Conservation (phyloP, 2,329 filamentous ascomycete species). For the Trichoderma cornu-damae region DNA sequence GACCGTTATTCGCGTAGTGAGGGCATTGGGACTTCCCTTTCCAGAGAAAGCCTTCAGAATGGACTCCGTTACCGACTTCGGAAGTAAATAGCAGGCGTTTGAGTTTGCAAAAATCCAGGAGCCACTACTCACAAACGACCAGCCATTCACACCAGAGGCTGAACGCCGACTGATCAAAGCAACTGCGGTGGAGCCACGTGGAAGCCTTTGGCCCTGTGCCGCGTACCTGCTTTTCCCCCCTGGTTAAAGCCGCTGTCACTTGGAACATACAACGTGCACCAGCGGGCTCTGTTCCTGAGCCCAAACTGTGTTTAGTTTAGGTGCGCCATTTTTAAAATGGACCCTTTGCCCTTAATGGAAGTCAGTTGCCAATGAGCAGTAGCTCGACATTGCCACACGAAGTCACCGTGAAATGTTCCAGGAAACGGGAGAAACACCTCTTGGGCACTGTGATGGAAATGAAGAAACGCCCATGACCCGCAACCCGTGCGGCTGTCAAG, state of each 20-base stretch:
- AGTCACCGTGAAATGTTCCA: constrained; percentile 5
- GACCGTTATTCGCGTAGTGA: not conserved
- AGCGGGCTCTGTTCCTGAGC: constrained; percentile 3
- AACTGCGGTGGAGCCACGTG: constrained; percentile 4
- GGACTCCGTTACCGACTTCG: constrained; percentile 1
- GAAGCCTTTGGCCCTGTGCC: not conserved
- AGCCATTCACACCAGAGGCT: not conserved
- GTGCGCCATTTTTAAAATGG: constrained; percentile 12
- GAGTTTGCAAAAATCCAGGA: constrained; percentile 8
- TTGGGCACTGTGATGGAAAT: constrained; percentile 2
- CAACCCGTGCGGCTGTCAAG: constrained; percentile 12
- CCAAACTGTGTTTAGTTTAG: constrained; percentile 15
- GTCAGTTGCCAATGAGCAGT: constrained; percentile 6
- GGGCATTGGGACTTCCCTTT: not conserved
- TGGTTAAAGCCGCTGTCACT: constrained; percentile 8
- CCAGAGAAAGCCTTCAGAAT: not conserved
- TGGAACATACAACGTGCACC: not conserved
- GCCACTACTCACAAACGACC: not conserved
- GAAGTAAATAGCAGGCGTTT: constrained; percentile 2
- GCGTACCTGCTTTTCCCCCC: constrained; percentile 15
- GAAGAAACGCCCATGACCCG: not conserved
- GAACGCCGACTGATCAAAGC: not conserved
- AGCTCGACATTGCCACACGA: constrained; percentile 11
- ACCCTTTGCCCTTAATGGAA: constrained; percentile 7
- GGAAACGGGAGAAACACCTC: not conserved